Conservation (phyloP, 441 rosid genomes). For the Syzygium syzygioides region DNA sequence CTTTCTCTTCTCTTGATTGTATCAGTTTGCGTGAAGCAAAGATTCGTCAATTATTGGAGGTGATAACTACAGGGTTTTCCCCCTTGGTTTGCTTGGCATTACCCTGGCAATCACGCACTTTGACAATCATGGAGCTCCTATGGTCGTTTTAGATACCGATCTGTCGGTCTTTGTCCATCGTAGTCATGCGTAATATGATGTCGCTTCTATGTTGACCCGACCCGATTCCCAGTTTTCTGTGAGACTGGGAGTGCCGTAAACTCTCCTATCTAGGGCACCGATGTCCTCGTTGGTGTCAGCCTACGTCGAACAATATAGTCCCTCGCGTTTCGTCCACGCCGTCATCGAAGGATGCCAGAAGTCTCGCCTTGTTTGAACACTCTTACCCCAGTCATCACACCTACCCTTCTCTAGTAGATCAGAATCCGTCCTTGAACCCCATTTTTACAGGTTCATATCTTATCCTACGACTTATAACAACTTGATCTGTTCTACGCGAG, state of each 20-base stretch:
- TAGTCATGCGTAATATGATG: not conserved
- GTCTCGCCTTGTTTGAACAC: not conserved
- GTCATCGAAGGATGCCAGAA: not conserved
- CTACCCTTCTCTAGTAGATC: not conserved
- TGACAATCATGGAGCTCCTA: not conserved
- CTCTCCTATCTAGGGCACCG: not conserved
- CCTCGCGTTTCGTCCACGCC: fast-evolving
- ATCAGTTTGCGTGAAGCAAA: not conserved
- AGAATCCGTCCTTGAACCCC: not conserved
- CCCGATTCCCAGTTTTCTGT: not conserved
- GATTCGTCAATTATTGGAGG: not conserved
- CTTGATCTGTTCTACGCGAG: not conserved
- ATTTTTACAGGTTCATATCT: not conserved
- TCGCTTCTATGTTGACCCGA: not conserved
- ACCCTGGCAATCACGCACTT: not conserved
- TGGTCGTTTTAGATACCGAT: not conserved
- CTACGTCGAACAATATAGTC: not conserved
- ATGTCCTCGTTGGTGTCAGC: not conserved
- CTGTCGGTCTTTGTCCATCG: not conserved
- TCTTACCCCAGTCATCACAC: not conserved
- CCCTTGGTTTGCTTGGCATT: not conserved
- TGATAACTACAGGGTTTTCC: not conserved
- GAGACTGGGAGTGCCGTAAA: not conserved
- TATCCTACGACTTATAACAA: not conserved
- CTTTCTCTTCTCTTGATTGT: not conserved